Conservation (phyloP, 2,329 filamentous ascomycete genomes). For the Phoma herbarum region DNA sequence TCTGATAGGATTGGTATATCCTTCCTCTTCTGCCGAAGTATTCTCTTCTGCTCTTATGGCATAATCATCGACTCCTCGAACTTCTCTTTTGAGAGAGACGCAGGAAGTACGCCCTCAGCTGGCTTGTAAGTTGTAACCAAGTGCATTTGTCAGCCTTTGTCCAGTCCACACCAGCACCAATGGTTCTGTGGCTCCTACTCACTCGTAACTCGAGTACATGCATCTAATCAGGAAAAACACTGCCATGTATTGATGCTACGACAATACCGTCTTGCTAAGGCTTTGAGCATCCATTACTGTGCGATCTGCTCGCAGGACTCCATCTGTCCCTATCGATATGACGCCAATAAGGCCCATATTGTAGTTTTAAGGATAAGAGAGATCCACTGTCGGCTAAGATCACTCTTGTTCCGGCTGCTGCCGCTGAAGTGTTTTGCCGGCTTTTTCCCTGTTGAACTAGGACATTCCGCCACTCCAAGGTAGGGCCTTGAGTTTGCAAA, state of each 20-base stretch:
- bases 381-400: neutral
- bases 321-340: neutral
- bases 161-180: neutral
- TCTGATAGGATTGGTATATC: neutral
- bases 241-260: neutral
- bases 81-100: neutral
- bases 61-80: neutral
- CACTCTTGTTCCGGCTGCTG: neutral
- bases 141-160: neutral
- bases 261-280: neutral
- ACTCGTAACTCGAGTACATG: neutral
- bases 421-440: neutral
- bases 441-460: no score
- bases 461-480: neutral
- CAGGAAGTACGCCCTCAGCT: neutral
- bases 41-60: neutral
- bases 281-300: neutral
- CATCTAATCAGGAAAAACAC: neutral
- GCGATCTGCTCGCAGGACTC: conserved; percentile 2
- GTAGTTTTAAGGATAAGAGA: neutral
- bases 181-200: neutral
- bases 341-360: neutral
- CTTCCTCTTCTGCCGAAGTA: neutral
- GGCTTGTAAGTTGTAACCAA: conserved; percentile 3
- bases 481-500: neutral